These are phyloP conservation scores for Xylariaceae sp. DNA, from an alignment of 2,329 filamentous ascomycete species.

Conservation along the genomic window DNA sequence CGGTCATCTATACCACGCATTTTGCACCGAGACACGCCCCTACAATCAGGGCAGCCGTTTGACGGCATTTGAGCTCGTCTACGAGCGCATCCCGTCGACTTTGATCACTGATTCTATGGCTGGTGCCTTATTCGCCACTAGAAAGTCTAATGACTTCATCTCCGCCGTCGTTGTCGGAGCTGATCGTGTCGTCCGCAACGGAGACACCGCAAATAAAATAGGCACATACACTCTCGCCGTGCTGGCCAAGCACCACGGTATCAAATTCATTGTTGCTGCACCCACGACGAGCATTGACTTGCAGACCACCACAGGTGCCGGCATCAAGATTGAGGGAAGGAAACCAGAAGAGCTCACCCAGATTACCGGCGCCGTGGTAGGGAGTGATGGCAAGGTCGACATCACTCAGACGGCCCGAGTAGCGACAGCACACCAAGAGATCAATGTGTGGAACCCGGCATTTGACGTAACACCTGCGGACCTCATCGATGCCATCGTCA, in stretches of 20 bases:
- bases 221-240: slow-evolving; percentile 92
- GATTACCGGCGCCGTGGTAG: slow-evolving; percentile 71
- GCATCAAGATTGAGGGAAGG: slow-evolving; percentile 89
- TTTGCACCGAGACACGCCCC: slow-evolving; percentile 93
- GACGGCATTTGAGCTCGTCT: slow-evolving; percentile 94
- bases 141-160: slow-evolving; percentile 63
- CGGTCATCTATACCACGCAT: slow-evolving; percentile 71
- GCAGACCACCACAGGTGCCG: slow-evolving; percentile 67
- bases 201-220: slow-evolving; percentile 98
- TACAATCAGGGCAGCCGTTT: slow-evolving; percentile 97
- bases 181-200: slow-evolving; percentile 91
- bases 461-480: slow-evolving; percentile 91
- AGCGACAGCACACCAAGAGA: slow-evolving; percentile 72
- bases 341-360: slow-evolving; percentile 77
- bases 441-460: slow-evolving; percentile 91
- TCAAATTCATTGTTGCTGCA: slow-evolving; percentile 93
- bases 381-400: slow-evolving; percentile 60
- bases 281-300: slow-evolving; percentile 93
- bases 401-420: slow-evolving; percentile 63
- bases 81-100: slow-evolving; percentile 85
- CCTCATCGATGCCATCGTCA: slow-evolving; percentile 91
- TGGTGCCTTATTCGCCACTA: slow-evolving; percentile 69
- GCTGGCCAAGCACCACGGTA: slow-evolving; percentile 79
- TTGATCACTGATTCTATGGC: slow-evolving; percentile 97
- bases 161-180: slow-evolving; percentile 89